phyloP scores from a whole-genome alignment of 2,329 filamentous ascomycete species.

The Talaromyces funiculosus region DNA sequence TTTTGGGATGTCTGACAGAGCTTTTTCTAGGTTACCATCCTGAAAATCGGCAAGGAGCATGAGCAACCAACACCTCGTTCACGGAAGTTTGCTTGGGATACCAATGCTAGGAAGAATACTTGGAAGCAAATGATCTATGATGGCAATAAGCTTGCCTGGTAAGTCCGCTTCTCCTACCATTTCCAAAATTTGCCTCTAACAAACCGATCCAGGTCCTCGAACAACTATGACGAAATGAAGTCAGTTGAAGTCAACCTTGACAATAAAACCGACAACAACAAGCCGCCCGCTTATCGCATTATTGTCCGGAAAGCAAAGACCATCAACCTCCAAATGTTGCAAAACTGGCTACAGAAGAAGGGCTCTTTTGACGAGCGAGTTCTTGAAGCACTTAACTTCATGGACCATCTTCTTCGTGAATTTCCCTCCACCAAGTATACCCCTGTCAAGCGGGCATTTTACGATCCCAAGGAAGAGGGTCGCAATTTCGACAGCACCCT shows the following conservation, averaged over 20 bases:
- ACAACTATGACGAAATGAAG: constrained; percentile 41
- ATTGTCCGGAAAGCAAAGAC: constrained; percentile 59
- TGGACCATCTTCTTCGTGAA: constrained; percentile 84
- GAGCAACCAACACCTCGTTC: constrained; percentile 31
- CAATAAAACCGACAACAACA: constrained; percentile 26
- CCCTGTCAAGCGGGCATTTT: constrained; percentile 78
- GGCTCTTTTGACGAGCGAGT: constrained; percentile 58
- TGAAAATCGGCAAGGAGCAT: constrained; percentile 6
- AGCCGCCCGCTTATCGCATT: constrained; percentile 52
- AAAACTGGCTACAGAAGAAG: constrained; percentile 55
- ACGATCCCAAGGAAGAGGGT: constrained; percentile 50
- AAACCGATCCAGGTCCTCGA: constrained; percentile 32
- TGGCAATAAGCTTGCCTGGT: constrained; percentile 83
- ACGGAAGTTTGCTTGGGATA: constrained; percentile 67
- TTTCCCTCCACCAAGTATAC: constrained; percentile 63
- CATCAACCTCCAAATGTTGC: constrained; percentile 63
- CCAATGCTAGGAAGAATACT: constrained; percentile 55
- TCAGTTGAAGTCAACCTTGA: constrained; percentile 65
- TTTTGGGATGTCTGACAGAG: constrained; percentile 14
- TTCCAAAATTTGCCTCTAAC: constrained; percentile 25
- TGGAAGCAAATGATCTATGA: constrained; percentile 67
- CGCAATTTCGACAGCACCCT: constrained; percentile 58
- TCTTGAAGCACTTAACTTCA: constrained; percentile 77
- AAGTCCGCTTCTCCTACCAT: constrained; percentile 28
- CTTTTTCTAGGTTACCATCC: constrained; percentile 55